Evolutionary conservation across 2,329 filamentous ascomycete genomes (phyloP), one percentile per base, ranked within the genome.

Genomic region (Penicillium decumbens): DNA sequence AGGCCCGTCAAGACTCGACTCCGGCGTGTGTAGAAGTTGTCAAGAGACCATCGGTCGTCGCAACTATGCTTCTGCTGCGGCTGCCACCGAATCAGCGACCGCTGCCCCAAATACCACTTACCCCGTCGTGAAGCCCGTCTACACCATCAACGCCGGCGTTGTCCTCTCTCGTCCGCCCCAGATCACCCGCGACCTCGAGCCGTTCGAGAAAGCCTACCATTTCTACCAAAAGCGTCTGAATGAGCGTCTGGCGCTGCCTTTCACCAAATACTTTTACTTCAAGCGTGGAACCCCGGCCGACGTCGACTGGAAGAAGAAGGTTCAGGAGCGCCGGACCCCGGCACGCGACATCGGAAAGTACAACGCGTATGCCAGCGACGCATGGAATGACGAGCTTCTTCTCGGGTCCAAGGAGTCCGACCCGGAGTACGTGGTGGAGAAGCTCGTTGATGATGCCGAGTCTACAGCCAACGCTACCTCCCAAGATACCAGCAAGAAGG

Each of bases 181-280:
- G 51, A 79, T 98, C 63, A 97, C 93, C 24, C 86, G 88, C 59
- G 79, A 86, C 53, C 84, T 92, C 46, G 88, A 87, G 29, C 79
- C 88, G 10, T 97, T 98, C 72, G 93, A 98, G 72, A 87, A 89
- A 66, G 80, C 92, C 56, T 97, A 87, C 75, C 95, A 87, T 78
- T 90, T 98, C 69, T 98, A 98, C 76, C 93, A 98, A 75, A 92
- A 92, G 63, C 89, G 93, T 12, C 80, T 98, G 53, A 95, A 97
- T 72, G 93, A 98, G 77, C 88, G 93, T 38, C 80, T 95, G 45
- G 84, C 85, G 18, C 80, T 93, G 4, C 88, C 91, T 1, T 98
- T 97, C 71, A 87, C 87, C 49, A 83, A 88, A 59, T 88, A 88
- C 68, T 93, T 97, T 75, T 98, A 95, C 80, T 95, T 91, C 81